These are phyloP conservation scores for Bruguiera sexangula DNA, from an alignment of 345 rosid species.

Conservation along the genomic window DNA sequence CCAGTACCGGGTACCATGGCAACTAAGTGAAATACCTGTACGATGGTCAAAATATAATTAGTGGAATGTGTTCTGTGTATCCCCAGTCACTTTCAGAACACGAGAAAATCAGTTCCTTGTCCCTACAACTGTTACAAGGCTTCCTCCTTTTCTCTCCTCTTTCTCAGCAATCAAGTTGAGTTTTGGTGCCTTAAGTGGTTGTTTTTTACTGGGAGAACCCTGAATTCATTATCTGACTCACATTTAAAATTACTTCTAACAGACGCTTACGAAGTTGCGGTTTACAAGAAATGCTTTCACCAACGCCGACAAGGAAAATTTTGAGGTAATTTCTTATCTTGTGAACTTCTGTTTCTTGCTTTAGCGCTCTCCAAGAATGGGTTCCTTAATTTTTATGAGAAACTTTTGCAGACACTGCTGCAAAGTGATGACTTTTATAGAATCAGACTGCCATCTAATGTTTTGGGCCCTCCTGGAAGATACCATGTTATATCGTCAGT, in stretches of 20 bases:
- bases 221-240: background rate
- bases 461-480: constrained; percentile 69
- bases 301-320: constrained; percentile 61
- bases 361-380: background rate
- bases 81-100: no score
- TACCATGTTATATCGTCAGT: constrained; percentile 71
- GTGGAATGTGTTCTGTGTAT: no score
- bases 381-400: background rate
- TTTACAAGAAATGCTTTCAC: constrained; percentile 67
- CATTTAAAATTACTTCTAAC: background rate
- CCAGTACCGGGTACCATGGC: no score
- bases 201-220: background rate
- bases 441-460: constrained; percentile 87
- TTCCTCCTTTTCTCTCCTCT: no score
- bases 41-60: no score
- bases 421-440: constrained; percentile 78
- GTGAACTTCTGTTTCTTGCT: background rate
- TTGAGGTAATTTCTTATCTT: constrained; percentile 44
- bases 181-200: background rate
- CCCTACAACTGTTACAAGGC: no score
- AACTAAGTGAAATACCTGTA: no score
- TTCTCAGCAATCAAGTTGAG: background rate
- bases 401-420: constrained; percentile 57
- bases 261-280: constrained; percentile 91
- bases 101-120: no score